Conservation (phyloP, 768 basidiomycete genomes). For the Grammothele lineata region DNA sequence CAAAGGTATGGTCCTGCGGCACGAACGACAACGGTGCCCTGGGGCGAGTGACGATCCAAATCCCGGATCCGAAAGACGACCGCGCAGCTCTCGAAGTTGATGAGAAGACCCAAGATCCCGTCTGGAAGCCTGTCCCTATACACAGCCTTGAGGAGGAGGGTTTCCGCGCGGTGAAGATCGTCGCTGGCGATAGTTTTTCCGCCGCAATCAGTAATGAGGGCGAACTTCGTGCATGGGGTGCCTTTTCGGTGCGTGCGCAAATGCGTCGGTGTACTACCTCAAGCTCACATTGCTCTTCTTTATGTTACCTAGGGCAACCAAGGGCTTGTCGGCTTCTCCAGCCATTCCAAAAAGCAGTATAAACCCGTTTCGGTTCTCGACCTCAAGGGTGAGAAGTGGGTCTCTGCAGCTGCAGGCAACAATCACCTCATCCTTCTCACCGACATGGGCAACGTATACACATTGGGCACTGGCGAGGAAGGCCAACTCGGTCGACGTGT, state of each 20-base stretch:
- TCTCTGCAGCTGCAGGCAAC: constrained; percentile 72
- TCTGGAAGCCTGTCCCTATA: constrained; percentile 41
- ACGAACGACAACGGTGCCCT: constrained; percentile 88
- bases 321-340: constrained; percentile 82
- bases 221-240: constrained; percentile 82
- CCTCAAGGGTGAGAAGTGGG: constrained; percentile 64
- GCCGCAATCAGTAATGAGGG: constrained; percentile 80
- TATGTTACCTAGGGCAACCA: constrained; percentile 55
- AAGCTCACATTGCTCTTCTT: background rate
- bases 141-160: constrained; percentile 68
- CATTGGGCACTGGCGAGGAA: constrained; percentile 90
- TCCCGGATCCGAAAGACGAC: constrained; percentile 56
- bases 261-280: background rate
- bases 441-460: constrained; percentile 80
- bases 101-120: constrained; percentile 17
- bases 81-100: constrained; percentile 53
- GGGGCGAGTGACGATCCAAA: constrained; percentile 67
- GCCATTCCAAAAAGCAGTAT: constrained; percentile 63
- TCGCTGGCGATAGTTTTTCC: constrained; percentile 84
- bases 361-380: constrained; percentile 57
- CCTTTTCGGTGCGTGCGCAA: constrained; percentile 67
- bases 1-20: constrained; percentile 79
- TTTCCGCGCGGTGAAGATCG: constrained; percentile 80
- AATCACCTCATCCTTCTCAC: constrained; percentile 91
- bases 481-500: constrained; percentile 90